Percentiles rank a stretch among this genome's conserved stretches.
Conservation (phyloP, 2,329 filamentous ascomycete species). For the Fusarium chaquense region DNA sequence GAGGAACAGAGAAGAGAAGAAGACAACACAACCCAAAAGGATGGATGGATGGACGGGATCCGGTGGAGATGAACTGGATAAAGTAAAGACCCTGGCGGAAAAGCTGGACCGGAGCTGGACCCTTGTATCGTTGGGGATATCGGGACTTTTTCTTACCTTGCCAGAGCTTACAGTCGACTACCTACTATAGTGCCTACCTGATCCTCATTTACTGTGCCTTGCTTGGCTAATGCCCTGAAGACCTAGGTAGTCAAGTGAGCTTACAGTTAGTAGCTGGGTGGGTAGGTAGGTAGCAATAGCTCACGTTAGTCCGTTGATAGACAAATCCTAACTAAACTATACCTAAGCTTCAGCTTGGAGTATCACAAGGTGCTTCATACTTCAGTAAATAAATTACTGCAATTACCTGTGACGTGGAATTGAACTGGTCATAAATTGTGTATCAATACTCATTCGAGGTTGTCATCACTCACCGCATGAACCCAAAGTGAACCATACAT, state of each 20-base stretch:
- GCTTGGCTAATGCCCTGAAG: neutral
- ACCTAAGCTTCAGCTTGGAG: neutral
- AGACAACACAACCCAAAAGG: conserved; percentile 29
- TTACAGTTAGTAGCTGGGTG: neutral
- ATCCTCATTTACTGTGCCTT: conserved; percentile 1
- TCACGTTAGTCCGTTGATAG: neutral
- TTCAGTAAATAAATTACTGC: neutral
- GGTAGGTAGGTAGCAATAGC: neutral
- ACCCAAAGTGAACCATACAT: neutral
- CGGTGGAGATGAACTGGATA: conserved; percentile 41
- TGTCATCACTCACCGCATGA: neutral
- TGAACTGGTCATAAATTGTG: neutral
- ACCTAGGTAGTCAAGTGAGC: neutral
- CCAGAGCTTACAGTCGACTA: neutral
- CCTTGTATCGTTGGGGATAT: conserved; percentile 46
- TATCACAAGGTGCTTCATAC: neutral
- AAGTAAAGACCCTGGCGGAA: conserved; percentile 39
- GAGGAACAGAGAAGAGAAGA: conserved; percentile 24
- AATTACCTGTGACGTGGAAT: neutral
- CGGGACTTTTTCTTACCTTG: conserved; percentile 19
- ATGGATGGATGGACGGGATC: conserved; percentile 29
- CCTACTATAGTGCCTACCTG: neutral
- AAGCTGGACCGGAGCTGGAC: conserved; percentile 43
- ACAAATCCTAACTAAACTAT: neutral
- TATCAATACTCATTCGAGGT: neutral